phyloP scores from a whole-genome alignment of 371 early-diverging fungal species.

The Actinomucor elegans region DNA sequence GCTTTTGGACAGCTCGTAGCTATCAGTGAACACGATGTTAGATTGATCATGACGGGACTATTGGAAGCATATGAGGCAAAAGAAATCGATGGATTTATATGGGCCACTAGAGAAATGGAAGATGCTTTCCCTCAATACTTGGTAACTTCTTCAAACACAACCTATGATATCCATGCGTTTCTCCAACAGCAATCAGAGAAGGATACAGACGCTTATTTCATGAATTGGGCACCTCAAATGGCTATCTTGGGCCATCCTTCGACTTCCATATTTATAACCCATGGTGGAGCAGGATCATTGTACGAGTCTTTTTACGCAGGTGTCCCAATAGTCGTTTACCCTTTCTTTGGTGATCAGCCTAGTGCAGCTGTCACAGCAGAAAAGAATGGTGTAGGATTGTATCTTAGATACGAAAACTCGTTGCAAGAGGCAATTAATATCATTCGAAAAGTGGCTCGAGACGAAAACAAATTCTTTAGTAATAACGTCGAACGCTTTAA shows the following conservation, averaged over 20 bases:
- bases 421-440: not conserved
- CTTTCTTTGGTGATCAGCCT: constrained; percentile 46
- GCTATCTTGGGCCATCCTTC: constrained; percentile 36
- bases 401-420: not conserved
- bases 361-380: not conserved
- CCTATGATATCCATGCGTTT: not conserved
- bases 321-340: constrained; percentile 29
- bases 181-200: not conserved
- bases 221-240: constrained; percentile 41
- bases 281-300: constrained; percentile 38
- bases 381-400: constrained; percentile 1
- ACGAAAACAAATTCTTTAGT: constrained; percentile 2
- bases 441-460: not conserved
- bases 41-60: constrained; percentile 20
- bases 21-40: constrained; percentile 2
- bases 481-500: constrained; percentile 10
- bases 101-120: constrained; percentile 16
- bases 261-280: constrained; percentile 28
- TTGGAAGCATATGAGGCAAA: constrained; percentile 19
- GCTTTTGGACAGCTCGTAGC: constrained; percentile 36
- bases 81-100: constrained; percentile 33
- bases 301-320: constrained; percentile 37
- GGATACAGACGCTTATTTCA: constrained; percentile 7
- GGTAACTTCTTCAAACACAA: not conserved
- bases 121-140: constrained; percentile 10